Base-by-base conservation (phyloP, 2,329 filamentous ascomycete species). In the Aspergillus uvarum region DNA sequence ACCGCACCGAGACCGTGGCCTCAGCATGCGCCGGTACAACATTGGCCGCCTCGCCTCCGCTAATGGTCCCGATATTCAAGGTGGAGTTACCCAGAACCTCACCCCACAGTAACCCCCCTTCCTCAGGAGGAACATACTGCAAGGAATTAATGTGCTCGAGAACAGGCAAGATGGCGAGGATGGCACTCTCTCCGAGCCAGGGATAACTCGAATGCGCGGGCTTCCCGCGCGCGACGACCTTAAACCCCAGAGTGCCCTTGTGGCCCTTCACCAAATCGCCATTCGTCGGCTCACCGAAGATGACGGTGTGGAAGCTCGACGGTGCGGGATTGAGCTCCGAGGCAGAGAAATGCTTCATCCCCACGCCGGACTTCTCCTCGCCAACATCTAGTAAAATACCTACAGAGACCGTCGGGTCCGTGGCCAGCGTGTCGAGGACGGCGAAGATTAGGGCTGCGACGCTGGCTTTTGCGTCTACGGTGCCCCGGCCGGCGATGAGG, bases 261-360 rank as follows among this genome's bases (percentile, higher is more conserved):
- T 98, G 94, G 2, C 94, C 95, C 57, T 90, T 88, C 0, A 92
- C 92, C 21, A 98, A 87, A 75, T 90, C 91, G 67, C 88, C 85
- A 70, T 96, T 92, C 0, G 95, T 99, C 0, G 94, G 94, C 74
- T 99, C 95, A 47, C 95, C 94, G 70, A 97, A 98, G 69, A 95
- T 89, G 68, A 91, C 87, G 3, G 91, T 86, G 35, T 89, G 83
- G 80, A 86, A 88, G 19, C 65, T 66, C 16, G 59, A 79, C 70
- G 47, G 74, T 66, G 42, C 82, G 11, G 71, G 56, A 62, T 54
- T 78, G 68, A 87, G 82, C 75, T 82, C 68, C 60, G 81, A 80
- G 8, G 72, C 57, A 12, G 78, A 80, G 67, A 80, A 81, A 52
- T 74, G 69, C 52, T 74, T 75, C 94, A 98, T 98, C 8, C 94